Base-by-base conservation (phyloP, 2,329 filamentous ascomycete species). In the Diaporthe batatas region DNA sequence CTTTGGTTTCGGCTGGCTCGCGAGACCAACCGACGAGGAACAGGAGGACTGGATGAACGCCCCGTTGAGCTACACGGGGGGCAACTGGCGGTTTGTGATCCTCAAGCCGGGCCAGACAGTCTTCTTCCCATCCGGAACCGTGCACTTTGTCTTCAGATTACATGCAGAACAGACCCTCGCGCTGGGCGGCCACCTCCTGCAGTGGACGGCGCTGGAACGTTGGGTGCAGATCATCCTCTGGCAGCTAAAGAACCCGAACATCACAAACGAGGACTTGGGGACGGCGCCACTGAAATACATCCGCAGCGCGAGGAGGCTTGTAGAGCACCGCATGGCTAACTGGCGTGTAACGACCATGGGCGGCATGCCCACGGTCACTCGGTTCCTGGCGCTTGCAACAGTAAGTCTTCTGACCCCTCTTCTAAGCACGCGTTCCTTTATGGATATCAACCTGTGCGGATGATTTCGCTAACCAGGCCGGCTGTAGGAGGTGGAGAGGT, bases 61-160 rank as follows among this genome's bases (percentile, higher is more conserved):
- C 16, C 78, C 77, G 6, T 67, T 76, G 8, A 59, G 57, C 39
- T 80, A 77, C 75, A 75, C 76, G 2, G 77, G 77, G 32, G 79
- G 79, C 23, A 74, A 73, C 42, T 82, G 79, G 81, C 76, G 80
- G 51, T 82, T 78, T 65, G 62, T 79, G 23, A 73, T 82, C 10
- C 77, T 82, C 21, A 76, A 77, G 67, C 79, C 80, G 1, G 81
- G 80, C 11, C 79, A 82, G 77, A 79, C 80, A 2, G 77, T 82
- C 14, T 82, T 80, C 68, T 82, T 82, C 71, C 72, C 75, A 49
- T 78, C 79, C 23, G 80, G 80, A 68, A 82, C 79, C 8, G 79
- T 82, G 57, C 80, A 82, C 74, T 80, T 79, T 68, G 80, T 82
- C 2, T 82, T 82, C 67, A 77, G 80, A 54, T 68, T 76, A 58